Percentiles rank a stretch among this genome's conserved stretches.
Conservation (phyloP, 2,329 filamentous ascomycete species). For the Monosporascus sp. region DNA sequence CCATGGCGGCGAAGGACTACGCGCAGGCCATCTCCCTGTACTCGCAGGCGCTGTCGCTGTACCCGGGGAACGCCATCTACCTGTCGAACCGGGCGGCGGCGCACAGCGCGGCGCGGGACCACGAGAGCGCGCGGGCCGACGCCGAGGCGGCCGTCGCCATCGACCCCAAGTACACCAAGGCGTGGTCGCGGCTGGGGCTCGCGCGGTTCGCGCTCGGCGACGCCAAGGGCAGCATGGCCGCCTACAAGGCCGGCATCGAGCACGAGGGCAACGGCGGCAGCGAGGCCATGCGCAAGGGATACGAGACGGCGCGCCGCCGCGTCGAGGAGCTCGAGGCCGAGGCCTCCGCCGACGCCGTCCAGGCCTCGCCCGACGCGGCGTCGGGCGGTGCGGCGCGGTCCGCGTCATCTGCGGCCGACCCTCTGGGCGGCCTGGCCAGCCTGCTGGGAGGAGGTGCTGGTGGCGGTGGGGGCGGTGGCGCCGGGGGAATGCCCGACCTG, state of each 20-base stretch:
- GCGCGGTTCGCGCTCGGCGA: constrained; percentile 90
- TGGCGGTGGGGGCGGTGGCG: constrained; percentile 55
- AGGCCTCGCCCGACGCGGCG: constrained; percentile 45
- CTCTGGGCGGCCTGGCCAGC: constrained; percentile 62
- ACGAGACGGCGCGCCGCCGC: constrained; percentile 83
- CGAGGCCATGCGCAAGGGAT: constrained; percentile 96
- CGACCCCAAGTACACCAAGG: constrained; percentile 94
- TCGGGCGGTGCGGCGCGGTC: constrained; percentile 35
- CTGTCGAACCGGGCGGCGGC: constrained; percentile 96
- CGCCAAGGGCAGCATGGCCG: constrained; percentile 86
- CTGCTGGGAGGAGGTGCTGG: constrained; percentile 60
- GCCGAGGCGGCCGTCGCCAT: constrained; percentile 84
- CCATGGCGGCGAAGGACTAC: constrained; percentile 95
- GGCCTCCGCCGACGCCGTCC: constrained; percentile 41
- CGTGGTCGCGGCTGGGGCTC: constrained; percentile 88
- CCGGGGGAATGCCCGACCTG: constrained; percentile 83
- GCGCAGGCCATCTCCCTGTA: constrained; percentile 75
- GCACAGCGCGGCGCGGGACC: constrained; percentile 77
- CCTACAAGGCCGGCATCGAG: constrained; percentile 88
- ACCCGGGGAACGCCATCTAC: constrained; percentile 89
- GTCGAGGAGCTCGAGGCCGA: constrained; percentile 70
- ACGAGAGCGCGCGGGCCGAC: constrained; percentile 77
- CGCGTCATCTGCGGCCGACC: constrained; percentile 55
- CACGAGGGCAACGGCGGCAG: constrained; percentile 90
- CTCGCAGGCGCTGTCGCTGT: constrained; percentile 74